These are phyloP conservation scores for Diplodia mutila DNA, from an alignment of 2,329 filamentous ascomycete species.

Conservation along the genomic window DNA sequence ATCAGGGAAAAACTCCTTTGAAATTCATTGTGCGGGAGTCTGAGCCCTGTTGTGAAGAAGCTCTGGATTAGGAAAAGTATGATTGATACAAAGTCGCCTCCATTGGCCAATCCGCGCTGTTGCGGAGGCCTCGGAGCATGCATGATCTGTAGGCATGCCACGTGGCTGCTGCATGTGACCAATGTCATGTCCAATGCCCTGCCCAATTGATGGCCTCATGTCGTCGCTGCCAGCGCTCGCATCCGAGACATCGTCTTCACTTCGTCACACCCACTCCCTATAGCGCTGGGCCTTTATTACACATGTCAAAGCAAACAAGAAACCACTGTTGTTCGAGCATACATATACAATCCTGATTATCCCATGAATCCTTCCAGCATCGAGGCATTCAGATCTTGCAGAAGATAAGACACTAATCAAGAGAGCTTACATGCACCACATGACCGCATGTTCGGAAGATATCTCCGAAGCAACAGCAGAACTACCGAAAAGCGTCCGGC, in stretches of 20 bases:
- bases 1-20: neutral
- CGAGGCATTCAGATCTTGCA: neutral
- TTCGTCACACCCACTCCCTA: neutral
- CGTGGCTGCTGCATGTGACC: neutral
- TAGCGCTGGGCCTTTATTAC: no score
- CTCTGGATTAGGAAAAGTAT: neutral
- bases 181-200: neutral
- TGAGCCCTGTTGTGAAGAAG: neutral
- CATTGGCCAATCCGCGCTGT: neutral
- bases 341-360: neutral
- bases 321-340: neutral
- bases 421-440: neutral
- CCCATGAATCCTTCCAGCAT: no score
- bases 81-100: neutral
- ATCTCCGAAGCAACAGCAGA: neutral
- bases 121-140: neutral
- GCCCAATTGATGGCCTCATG: neutral
- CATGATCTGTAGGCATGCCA: neutral
- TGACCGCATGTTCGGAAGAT: neutral
- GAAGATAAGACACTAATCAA: neutral
- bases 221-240: neutral
- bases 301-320: neutral
- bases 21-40: neutral
- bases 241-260: neutral
- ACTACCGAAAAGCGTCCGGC: neutral